Percentiles rank a stretch among this genome's conserved stretches.
phyloP scores from a whole-genome alignment of 2,329 filamentous ascomycete genomes.

The Parastagonospora nodorum region DNA sequence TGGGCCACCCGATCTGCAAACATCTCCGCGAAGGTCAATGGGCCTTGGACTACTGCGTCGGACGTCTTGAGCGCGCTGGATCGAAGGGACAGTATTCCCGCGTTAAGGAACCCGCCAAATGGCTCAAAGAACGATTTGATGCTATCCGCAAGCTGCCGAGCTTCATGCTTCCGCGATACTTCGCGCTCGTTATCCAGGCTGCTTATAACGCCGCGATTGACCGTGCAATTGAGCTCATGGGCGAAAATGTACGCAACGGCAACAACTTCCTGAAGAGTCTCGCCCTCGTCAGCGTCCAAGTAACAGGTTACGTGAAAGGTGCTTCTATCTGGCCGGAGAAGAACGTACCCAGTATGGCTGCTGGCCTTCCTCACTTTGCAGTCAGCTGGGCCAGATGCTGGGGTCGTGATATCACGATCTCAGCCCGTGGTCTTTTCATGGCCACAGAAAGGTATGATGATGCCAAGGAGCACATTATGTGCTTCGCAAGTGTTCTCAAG shows the following conservation, averaged over 20 bases:
- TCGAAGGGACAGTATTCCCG: slow-evolving; percentile 65
- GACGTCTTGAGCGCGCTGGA: slow-evolving; percentile 74
- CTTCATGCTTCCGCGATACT: slow-evolving; percentile 91
- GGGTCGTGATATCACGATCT: slow-evolving; percentile 97
- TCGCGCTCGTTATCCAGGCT: slow-evolving; percentile 84
- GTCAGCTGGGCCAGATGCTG: slow-evolving; percentile 95
- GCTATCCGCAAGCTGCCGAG: slow-evolving; percentile 83
- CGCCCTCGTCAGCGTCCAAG: slow-evolving; percentile 88
- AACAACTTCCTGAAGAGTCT: slow-evolving; percentile 89
- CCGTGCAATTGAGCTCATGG: slow-evolving; percentile 78
- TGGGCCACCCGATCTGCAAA: slow-evolving; percentile 91
- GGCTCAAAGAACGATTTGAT: slow-evolving; percentile 84
- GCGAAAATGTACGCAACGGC: slow-evolving; percentile 74
- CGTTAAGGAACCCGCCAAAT: slow-evolving; percentile 70
- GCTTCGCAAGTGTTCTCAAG: slow-evolving; percentile 94
- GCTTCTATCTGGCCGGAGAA: slow-evolving; percentile 89
- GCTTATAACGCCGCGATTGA: slow-evolving; percentile 85
- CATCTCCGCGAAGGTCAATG: slow-evolving; percentile 90
- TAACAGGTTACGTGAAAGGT: slow-evolving; percentile 86
- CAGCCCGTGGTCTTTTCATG: slow-evolving; percentile 86
- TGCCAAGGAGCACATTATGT: slow-evolving; percentile 90
- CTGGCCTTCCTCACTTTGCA: slow-evolving; percentile 91
- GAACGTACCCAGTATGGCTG: slow-evolving; percentile 83
- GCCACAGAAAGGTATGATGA: slow-evolving; percentile 87
- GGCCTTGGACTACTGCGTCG: slow-evolving; percentile 86